Percentiles rank a stretch among this genome's conserved stretches.
Evolutionary conservation across 148 eudicot genomes (phyloP).

Genomic region (Drosera capensis): DNA sequence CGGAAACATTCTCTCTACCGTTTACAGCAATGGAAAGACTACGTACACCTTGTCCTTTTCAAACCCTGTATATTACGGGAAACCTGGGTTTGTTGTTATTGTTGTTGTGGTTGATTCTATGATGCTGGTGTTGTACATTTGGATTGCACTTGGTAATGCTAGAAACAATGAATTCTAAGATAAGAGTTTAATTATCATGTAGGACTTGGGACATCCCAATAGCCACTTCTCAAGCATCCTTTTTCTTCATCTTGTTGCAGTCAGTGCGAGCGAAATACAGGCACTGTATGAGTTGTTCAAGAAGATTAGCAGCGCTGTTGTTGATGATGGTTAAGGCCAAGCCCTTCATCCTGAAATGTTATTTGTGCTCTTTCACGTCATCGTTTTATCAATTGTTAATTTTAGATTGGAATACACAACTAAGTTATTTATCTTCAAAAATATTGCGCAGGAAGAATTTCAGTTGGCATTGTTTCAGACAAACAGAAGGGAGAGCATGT

Average conservation of each 20-base stretch:
- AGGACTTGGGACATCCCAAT: not conserved
- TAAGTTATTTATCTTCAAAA: not conserved
- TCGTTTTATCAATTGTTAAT: not conserved
- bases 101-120: no score
- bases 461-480: slow-evolving; percentile 86
- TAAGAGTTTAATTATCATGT: not conserved
- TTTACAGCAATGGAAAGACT: not conserved
- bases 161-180: no score
- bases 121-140: no score
- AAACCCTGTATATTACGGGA: no score
- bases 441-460: slow-evolving; percentile 68
- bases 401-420: not conserved
- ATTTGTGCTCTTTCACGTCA: no score
- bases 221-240: not conserved
- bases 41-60: no score
- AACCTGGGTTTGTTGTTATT: no score
- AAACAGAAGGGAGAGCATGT: slow-evolving; percentile 90
- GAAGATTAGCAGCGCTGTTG: slow-evolving; percentile 89
- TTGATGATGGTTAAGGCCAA: slow-evolving; percentile 86
- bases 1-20: not conserved
- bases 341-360: not conserved
- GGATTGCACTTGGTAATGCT: no score
- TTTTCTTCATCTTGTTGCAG: slow-evolving; percentile 34
- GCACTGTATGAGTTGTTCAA: slow-evolving; percentile 91
- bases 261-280: slow-evolving; percentile 93